Percentiles rank a stretch among this genome's conserved stretches.
Conservation (phyloP, 371 early-diverging fungal genomes). For the Smittium culicis region DNA sequence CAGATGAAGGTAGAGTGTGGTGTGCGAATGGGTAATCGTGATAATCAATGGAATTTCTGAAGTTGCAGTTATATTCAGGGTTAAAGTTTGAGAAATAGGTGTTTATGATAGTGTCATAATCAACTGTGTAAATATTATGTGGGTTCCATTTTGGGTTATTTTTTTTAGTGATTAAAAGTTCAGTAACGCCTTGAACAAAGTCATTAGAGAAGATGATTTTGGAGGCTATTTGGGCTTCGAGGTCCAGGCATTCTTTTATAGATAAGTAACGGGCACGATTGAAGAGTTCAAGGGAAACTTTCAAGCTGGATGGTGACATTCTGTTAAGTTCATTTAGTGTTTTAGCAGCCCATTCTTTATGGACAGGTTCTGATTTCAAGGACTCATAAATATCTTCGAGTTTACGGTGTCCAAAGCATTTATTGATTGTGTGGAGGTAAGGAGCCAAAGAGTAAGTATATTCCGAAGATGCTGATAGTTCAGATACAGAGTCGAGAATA, state of each 20-base stretch:
- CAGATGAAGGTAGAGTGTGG: too few relatives aligned
- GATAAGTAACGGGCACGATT: conserved; percentile 48
- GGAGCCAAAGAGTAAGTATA: conserved; percentile 40
- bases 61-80: too few relatives aligned
- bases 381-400: conserved; percentile 68
- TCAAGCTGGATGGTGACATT: conserved; percentile 80
- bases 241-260: too few relatives aligned
- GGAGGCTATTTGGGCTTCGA: too few relatives aligned
- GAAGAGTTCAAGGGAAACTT: conserved; percentile 71
- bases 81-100: too few relatives aligned
- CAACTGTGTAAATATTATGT: conserved; percentile 69
- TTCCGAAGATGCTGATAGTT: conserved; percentile 14
- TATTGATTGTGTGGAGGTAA: conserved; percentile 57
- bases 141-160: too few relatives aligned
- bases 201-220: too few relatives aligned
- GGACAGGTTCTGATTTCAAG: conserved; percentile 44
- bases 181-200: too few relatives aligned
- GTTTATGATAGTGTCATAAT: too few relatives aligned
- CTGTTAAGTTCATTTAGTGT: conserved; percentile 49
- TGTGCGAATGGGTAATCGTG: too few relatives aligned
- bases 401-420: conserved; percentile 67
- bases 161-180: too few relatives aligned
- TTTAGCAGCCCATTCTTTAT: conserved; percentile 47
- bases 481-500: conserved; percentile 83
- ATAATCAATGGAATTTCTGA: too few relatives aligned